A percentile compares a stretch with the other conserved stretches of the same genome.
Evolutionary conservation across 208 protist genomes (phyloP).

Genomic region (Leishmania guyanensis): DNA sequence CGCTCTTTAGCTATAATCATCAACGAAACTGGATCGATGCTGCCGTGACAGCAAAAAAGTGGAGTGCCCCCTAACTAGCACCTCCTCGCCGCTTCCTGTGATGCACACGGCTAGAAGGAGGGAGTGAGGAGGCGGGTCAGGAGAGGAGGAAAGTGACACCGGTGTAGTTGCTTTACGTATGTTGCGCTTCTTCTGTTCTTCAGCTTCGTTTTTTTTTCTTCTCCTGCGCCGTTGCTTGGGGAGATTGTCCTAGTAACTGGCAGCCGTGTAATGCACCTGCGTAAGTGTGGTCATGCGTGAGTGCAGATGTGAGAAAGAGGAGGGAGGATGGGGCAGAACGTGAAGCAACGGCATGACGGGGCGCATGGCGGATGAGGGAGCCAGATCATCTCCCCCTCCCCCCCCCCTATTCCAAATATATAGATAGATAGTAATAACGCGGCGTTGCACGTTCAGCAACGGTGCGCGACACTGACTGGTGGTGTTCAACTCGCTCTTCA

Average conservation of each 20-base stretch:
- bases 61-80: background rate
- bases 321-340: background rate
- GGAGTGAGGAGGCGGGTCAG: background rate
- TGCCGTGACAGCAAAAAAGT: background rate
- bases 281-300: no score
- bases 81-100: background rate
- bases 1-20: background rate
- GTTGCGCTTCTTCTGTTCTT: no score
- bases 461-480: background rate
- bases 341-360: background rate
- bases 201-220: background rate
- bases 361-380: background rate
- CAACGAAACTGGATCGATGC: background rate
- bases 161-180: background rate
- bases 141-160: background rate
- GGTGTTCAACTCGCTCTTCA: background rate
- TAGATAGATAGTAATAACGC: background rate
- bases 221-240: background rate
- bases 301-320: background rate
- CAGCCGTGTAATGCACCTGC: background rate
- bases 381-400: background rate
- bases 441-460: background rate
- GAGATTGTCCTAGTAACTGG: background rate
- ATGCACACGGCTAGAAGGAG: background rate
- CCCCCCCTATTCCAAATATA: background rate